Evolutionary conservation across 208 protist species (phyloP).

Genomic region (Entamoeba invadens): DNA sequence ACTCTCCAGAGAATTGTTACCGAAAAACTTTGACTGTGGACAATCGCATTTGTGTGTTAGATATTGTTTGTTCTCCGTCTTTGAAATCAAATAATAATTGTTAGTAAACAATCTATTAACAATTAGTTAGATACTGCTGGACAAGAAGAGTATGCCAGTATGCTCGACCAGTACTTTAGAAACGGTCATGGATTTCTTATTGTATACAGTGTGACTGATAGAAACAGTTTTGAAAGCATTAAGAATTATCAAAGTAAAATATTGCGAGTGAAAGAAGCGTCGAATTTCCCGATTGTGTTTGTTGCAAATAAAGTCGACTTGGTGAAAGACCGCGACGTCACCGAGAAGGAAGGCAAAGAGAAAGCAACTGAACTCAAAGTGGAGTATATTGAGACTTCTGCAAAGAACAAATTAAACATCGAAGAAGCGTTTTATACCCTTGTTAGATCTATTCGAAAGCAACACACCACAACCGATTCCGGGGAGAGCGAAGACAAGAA

Average conservation of each 20-base stretch:
- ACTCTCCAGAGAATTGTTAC: constrained; percentile 38
- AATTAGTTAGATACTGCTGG: constrained; percentile 63
- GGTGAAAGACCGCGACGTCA: constrained; percentile 36
- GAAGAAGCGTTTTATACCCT: constrained; percentile 35
- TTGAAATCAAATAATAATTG: too few relatives aligned
- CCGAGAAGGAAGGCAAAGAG: constrained; percentile 29
- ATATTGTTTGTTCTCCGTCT: too few relatives aligned
- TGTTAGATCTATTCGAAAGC: neutral
- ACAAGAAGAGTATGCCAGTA: constrained; percentile 46
- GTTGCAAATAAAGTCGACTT: constrained; percentile 50
- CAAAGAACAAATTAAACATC: constrained; percentile 42
- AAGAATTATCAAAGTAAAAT: constrained; percentile 52
- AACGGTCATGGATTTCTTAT: constrained; percentile 58
- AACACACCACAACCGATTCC: neutral
- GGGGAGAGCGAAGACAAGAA: neutral
- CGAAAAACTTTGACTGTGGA: constrained; percentile 49
- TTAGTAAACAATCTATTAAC: too few relatives aligned
- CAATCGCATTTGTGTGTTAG: constrained; percentile 42
- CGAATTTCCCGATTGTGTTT: constrained; percentile 40
- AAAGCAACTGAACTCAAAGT: constrained; percentile 33
- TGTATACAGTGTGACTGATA: constrained; percentile 53
- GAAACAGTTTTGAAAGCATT: constrained; percentile 48
- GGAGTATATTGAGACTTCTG: constrained; percentile 43
- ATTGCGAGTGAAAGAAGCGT: constrained; percentile 48
- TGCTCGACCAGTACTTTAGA: constrained; percentile 60